Base-by-base conservation (phyloP, 495 filamentous ascomycete genomes). In the Friedmanniomyces simplex region DNA sequence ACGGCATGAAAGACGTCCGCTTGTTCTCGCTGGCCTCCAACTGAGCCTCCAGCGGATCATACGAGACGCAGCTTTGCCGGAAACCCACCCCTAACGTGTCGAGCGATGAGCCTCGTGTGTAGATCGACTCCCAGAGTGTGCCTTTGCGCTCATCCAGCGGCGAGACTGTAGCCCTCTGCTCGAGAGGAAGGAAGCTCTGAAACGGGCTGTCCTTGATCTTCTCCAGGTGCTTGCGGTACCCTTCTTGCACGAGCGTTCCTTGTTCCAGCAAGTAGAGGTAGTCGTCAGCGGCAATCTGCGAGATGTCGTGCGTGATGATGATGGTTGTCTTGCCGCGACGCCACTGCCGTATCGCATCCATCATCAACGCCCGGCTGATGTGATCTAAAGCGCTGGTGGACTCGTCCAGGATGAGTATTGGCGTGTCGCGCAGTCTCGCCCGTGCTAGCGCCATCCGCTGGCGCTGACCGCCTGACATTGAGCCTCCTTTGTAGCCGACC, bases 191-290 rank as follows among this genome's bases (percentile, higher is more conserved):
- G 54, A 72, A 70, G 22, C 52, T 55, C 28, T 67, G 57, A 54
- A 71, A 72, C 24, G 62, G 55, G 6, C 67, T 64, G 43, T 61
- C 55, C 13, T 28, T 49, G n/a, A 63, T 58, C 11, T 59, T 69
- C 56, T 80, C 74, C 14, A 85, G 60, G 1, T 68, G 66, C 49
- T 67, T 63, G 59, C 71, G 75, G 61, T 73, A 81, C 52, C 91
- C 93, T 58, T 85, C 72, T 62, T 94, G 80, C 1, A 85, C 78
- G 4, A 95, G 74, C 1, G 61, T 63, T 0, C 88, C 88, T 12
- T 82, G 66, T 43, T 94, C 85, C 48, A 98, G 69, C 0, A 96
- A 77, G 58, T 93, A 96, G 1, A 91, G 78, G 64, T 82, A 91
- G 54, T 96, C 90, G 18, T 81, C 62, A 0, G 81, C 76, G 24